Conservation (phyloP, 2,329 filamentous ascomycete species). For the Apiospora marii region DNA sequence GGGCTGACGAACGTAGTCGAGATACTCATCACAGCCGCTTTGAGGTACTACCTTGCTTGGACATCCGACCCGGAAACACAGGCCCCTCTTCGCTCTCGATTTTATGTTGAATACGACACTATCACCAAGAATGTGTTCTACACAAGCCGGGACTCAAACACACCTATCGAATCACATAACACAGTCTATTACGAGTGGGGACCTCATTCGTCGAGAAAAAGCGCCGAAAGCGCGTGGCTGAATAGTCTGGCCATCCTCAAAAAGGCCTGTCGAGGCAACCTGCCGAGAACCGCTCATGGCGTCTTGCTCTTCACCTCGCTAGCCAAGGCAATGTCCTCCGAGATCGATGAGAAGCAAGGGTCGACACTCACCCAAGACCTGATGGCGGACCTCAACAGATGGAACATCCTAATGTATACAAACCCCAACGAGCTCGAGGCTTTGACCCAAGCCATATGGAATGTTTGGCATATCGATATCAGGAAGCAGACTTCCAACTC, state of each 20-base stretch:
- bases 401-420: not conserved
- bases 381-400: not conserved
- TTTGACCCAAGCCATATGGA: not conserved
- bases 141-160: too few species aligned
- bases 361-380: not conserved
- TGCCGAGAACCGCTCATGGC: not conserved
- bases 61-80: too few species aligned
- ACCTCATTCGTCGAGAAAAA: not conserved
- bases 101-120: too few species aligned
- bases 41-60: too few species aligned
- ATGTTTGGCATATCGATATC: not conserved
- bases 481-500: not conserved
- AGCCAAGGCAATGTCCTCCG: not conserved
- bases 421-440: not conserved
- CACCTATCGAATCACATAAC: too few species aligned
- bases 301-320: not conserved
- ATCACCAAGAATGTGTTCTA: too few species aligned
- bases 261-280: not conserved
- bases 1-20: too few species aligned
- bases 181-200: not conserved
- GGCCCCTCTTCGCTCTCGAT: too few species aligned
- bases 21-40: too few species aligned
- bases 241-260: not conserved
- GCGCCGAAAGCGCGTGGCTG: not conserved
- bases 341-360: not conserved